These are phyloP conservation scores for Leccinum fallax DNA, from an alignment of 1,284 basidiomycete genomes.

Conservation along the genomic window DNA sequence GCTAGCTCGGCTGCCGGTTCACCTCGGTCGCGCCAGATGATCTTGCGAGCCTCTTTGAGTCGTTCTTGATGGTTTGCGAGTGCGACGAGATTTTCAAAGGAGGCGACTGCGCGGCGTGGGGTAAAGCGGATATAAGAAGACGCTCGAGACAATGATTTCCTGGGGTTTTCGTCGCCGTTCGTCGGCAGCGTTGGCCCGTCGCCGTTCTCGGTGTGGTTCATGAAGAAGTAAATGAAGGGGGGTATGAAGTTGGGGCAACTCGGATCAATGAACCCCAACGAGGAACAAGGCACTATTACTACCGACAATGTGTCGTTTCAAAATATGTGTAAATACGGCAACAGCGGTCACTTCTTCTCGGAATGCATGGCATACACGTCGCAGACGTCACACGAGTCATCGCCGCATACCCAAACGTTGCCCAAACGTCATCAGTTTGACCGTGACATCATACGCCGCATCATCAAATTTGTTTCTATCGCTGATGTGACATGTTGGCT, in stretches of 20 bases:
- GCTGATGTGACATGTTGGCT: too few species aligned
- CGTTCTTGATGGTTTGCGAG: constrained; percentile 78
- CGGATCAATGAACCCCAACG: neutral
- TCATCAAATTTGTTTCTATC: too few species aligned
- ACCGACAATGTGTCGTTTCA: neutral
- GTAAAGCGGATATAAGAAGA: constrained; percentile 41
- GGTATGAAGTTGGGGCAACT: neutral
- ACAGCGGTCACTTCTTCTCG: too few species aligned
- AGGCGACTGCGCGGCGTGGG: constrained; percentile 62
- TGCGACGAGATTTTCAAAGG: constrained; percentile 79
- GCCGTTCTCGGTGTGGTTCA: constrained; percentile 10
- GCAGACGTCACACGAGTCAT: too few species aligned
- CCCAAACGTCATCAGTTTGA: too few species aligned
- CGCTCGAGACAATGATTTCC: constrained; percentile 17
- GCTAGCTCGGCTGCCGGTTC: constrained; percentile 73
- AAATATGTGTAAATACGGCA: neutral
- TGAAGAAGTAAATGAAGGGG: constrained; percentile 2
- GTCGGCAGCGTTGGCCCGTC: constrained; percentile 3
- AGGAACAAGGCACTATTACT: neutral
- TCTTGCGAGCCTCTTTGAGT: constrained; percentile 67
- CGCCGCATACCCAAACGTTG: too few species aligned
- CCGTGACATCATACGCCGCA: too few species aligned
- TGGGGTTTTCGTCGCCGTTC: neutral
- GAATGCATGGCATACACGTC: too few species aligned
- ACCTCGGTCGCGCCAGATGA: constrained; percentile 84